phyloP scores from a whole-genome alignment of 768 basidiomycete genomes.

The Clitopilus hobsonii region DNA sequence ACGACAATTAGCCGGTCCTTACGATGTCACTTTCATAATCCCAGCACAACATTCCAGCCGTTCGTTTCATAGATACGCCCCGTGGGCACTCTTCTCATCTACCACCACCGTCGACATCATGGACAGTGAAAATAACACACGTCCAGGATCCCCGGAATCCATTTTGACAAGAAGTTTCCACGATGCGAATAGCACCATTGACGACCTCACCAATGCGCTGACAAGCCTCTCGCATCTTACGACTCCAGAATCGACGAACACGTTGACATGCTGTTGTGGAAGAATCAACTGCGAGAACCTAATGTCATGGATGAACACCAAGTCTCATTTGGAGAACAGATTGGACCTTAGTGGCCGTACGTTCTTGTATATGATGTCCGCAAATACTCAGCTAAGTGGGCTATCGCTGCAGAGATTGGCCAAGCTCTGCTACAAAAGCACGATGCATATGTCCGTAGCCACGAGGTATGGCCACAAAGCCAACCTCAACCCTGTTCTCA shows the following conservation, averaged over 20 bases:
- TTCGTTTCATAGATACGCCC: background rate
- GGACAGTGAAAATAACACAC: constrained; percentile 13
- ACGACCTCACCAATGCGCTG: constrained; percentile 74
- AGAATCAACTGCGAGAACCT: constrained; percentile 61
- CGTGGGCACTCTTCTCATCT: background rate
- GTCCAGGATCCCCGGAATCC: constrained; percentile 45
- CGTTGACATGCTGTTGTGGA: constrained; percentile 61
- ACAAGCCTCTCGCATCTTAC: constrained; percentile 67
- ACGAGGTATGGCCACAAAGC: constrained; percentile 43
- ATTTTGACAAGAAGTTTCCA: constrained; percentile 46
- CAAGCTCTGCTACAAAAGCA: constrained; percentile 84
- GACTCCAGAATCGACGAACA: constrained; percentile 61
- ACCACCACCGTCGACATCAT: background rate
- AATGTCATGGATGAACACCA: constrained; percentile 57
- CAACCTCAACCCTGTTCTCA: background rate
- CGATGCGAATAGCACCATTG: constrained; percentile 59
- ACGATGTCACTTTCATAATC: background rate
- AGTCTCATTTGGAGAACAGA: constrained; percentile 68
- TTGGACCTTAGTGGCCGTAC: constrained; percentile 83
- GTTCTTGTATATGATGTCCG: background rate
- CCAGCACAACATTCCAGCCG: background rate
- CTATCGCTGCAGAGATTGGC: constrained; percentile 63
- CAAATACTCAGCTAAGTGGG: constrained; percentile 3
- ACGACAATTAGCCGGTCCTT: background rate
- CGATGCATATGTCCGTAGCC: constrained; percentile 77